Conservation (phyloP, 495 filamentous ascomycete genomes). For the Immersiella caudata region DNA sequence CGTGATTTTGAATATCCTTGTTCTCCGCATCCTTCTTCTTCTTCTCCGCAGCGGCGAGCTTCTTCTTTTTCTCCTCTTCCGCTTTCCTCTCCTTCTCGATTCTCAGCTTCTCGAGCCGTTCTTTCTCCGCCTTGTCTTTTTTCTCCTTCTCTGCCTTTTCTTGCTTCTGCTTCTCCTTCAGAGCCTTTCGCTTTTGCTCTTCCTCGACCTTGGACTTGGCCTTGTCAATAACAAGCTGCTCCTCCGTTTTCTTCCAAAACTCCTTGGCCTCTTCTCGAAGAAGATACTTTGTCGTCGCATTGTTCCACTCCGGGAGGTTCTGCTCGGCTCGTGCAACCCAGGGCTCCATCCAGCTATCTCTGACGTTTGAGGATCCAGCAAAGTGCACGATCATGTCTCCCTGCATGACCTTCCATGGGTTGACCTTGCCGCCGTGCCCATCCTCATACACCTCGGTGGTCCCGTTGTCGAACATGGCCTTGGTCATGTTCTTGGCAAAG, state of each 20-base stretch:
- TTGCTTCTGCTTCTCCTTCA: constrained; percentile 6
- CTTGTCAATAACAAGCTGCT: constrained; percentile 16
- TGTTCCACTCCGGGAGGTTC: constrained; percentile 29
- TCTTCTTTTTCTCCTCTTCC: constrained; percentile 14
- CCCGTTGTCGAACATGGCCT: constrained; percentile 31
- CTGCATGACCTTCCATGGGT: constrained; percentile 36
- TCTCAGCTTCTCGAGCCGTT: constrained; percentile 17
- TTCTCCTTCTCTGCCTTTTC: constrained; percentile 19
- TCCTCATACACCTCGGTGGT: constrained; percentile 29
- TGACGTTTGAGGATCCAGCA: constrained; percentile 28
- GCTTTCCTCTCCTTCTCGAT: constrained; percentile 16
- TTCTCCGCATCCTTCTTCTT: not conserved
- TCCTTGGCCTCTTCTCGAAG: constrained; percentile 20
- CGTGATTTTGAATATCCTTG: not conserved
- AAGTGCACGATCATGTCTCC: constrained; percentile 34
- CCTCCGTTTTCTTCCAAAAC: constrained; percentile 22
- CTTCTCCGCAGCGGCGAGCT: not conserved
- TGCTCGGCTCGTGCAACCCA: constrained; percentile 31
- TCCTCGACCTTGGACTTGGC: constrained; percentile 16
- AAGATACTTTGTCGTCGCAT: constrained; percentile 21
- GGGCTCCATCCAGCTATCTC: constrained; percentile 36
- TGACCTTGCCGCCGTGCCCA: constrained; percentile 24
- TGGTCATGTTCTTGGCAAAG: constrained; percentile 30
- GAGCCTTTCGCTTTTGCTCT: constrained; percentile 10
- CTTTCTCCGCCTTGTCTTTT: constrained; percentile 19